These are phyloP conservation scores for Picochlorum costavermella DNA, from an alignment of 139 green algal genomes.

Conservation along the genomic window DNA sequence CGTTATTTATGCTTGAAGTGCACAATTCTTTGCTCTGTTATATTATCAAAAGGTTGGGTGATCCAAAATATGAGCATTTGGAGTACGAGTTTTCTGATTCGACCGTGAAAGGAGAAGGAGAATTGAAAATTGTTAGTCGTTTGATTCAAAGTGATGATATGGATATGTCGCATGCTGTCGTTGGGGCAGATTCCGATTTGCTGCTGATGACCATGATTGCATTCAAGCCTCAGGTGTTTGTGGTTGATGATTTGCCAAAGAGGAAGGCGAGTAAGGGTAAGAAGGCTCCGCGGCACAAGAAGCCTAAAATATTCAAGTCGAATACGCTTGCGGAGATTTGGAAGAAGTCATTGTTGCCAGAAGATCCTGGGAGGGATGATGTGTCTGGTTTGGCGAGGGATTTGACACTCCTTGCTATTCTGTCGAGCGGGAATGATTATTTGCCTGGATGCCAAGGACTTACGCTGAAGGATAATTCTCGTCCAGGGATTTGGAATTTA, in stretches of 20 bases:
- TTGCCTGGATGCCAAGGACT: slow-evolving; percentile 36
- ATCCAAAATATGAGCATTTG: slow-evolving; percentile 34
- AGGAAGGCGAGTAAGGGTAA: background rate
- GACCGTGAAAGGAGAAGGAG: slow-evolving; percentile 79
- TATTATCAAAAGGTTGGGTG: slow-evolving; percentile 39
- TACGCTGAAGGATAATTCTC: slow-evolving; percentile 20
- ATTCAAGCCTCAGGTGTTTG: slow-evolving; percentile 16
- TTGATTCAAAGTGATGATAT: slow-evolving; percentile 35
- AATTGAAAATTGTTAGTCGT: slow-evolving; percentile 76
- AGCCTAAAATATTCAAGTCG: slow-evolving; percentile 10
- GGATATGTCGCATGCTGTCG: slow-evolving; percentile 33
- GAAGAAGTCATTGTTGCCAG: slow-evolving; percentile 13
- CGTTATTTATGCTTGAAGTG: slow-evolving; percentile 69
- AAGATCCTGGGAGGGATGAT: background rate
- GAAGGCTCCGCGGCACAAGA: background rate
- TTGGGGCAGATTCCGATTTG: slow-evolving; percentile 73
- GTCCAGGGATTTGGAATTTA: slow-evolving; percentile 29
- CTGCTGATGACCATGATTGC: slow-evolving; percentile 62
- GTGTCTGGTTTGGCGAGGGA: slow-evolving; percentile 31
- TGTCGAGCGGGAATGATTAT: slow-evolving; percentile 72
- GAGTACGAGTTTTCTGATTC: slow-evolving; percentile 69
- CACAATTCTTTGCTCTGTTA: slow-evolving; percentile 53
- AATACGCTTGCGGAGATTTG: slow-evolving; percentile 16
- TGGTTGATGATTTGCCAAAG: background rate
- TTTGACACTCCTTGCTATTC: slow-evolving; percentile 50